A percentile compares a stretch with the other conserved stretches of the same genome.
Conservation (phyloP, 2,329 filamentous ascomycete species). For the Madurella fahalii region DNA sequence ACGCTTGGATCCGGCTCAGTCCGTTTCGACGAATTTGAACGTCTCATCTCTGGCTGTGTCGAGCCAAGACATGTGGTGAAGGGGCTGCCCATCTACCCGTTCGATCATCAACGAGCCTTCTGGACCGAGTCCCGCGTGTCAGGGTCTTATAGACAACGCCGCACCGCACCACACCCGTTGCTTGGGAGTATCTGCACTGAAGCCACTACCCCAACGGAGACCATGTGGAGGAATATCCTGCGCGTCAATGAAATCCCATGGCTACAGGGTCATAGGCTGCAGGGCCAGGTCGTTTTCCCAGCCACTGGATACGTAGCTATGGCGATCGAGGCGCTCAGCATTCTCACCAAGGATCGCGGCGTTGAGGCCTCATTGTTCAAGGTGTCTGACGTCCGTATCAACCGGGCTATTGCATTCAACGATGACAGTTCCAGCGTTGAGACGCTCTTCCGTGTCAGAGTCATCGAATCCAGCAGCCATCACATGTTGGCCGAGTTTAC, state of each 20-base stretch:
- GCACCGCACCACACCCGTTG: not conserved
- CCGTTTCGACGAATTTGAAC: not conserved
- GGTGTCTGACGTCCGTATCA: too few relatives aligned
- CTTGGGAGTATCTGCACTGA: not conserved
- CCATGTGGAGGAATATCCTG: not conserved
- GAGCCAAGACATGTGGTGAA: too few relatives aligned
- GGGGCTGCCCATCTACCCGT: too few relatives aligned
- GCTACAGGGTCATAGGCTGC: not conserved
- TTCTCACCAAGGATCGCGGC: not conserved
- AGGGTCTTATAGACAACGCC: not conserved
- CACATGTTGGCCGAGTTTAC: too few relatives aligned
- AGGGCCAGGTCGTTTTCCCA: not conserved
- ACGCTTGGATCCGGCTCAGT: not conserved
- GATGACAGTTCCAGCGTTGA: too few relatives aligned
- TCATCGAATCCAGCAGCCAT: too few relatives aligned
- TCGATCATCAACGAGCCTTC: too few relatives aligned
- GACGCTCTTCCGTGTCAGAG: too few relatives aligned
- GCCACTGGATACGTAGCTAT: not conserved
- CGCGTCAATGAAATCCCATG: not conserved
- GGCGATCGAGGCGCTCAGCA: not conserved
- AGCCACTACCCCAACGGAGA: too few relatives aligned
- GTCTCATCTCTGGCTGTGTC: too few relatives aligned
- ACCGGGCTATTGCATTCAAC: too few relatives aligned
- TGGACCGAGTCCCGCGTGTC: too few relatives aligned
- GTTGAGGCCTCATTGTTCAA: not conserved